A percentile compares a stretch with the other conserved stretches of the same genome.
Conservation (phyloP, 2,329 filamentous ascomycete species). For the Xylariaceae sp. region DNA sequence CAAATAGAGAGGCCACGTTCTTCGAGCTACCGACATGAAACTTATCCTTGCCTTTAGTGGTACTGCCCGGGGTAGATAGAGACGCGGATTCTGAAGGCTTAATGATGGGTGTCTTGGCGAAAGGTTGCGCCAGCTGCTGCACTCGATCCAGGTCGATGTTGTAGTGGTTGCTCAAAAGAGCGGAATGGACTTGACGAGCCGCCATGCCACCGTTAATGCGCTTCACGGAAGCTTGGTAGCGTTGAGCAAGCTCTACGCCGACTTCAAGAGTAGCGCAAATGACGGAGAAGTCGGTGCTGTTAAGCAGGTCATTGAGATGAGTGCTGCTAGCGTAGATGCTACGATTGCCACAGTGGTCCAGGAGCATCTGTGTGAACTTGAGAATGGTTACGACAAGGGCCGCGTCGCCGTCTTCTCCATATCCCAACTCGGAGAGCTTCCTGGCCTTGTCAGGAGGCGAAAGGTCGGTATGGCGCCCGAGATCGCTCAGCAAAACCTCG, state of each 20-base stretch:
- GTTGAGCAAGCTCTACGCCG: constrained; percentile 77
- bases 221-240: constrained; percentile 85
- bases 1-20: constrained; percentile 55
- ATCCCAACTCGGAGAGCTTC: constrained; percentile 52
- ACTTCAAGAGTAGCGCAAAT: constrained; percentile 73
- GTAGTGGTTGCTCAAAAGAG: constrained; percentile 77
- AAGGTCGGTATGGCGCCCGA: constrained; percentile 40
- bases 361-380: constrained; percentile 75
- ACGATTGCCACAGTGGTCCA: constrained; percentile 93
- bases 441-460: constrained; percentile 33
- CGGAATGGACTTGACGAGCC: constrained; percentile 59
- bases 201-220: constrained; percentile 56
- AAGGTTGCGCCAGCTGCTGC: constrained; percentile 74
- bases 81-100: constrained; percentile 43
- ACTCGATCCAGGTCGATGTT: constrained; percentile 73
- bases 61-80: constrained; percentile 46
- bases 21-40: constrained; percentile 31
- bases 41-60: constrained; percentile 71
- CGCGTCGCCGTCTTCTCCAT: constrained; percentile 68
- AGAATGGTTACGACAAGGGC: constrained; percentile 73
- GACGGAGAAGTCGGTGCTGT: constrained; percentile 75
- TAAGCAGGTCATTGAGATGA: constrained; percentile 80
- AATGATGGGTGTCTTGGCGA: constrained; percentile 61
- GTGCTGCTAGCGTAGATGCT: constrained; percentile 93
- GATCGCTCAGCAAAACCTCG: constrained; percentile 53